Evolutionary conservation across 495 filamentous ascomycete genomes (phyloP).

Genomic region (Daldinia childiae): DNA sequence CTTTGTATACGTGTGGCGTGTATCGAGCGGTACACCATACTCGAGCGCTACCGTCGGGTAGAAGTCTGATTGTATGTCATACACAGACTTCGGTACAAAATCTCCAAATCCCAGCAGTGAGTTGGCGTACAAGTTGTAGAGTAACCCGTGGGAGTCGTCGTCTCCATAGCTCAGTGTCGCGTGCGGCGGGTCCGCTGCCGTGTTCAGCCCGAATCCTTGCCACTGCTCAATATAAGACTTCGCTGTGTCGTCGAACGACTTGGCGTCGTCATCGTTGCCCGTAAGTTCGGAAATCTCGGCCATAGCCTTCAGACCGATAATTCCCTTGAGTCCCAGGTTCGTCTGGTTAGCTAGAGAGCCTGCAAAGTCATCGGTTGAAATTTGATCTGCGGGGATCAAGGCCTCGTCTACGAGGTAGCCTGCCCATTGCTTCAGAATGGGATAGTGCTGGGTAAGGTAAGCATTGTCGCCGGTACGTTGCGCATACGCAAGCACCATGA

Average conservation of each 20-base stretch:
- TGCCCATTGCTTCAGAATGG: conserved; percentile 86
- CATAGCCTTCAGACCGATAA: conserved; percentile 95
- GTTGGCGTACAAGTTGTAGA: conserved; percentile 91
- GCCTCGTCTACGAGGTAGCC: conserved; percentile 83
- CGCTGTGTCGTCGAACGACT: conserved; percentile 72
- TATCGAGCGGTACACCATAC: conserved; percentile 87
- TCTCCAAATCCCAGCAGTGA: conserved; percentile 71
- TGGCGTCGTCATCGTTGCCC: conserved; percentile 66
- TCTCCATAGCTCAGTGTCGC: conserved; percentile 72
- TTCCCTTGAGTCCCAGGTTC: conserved; percentile 92
- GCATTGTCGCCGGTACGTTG: conserved; percentile 55
- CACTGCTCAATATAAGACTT: conserved; percentile 78
- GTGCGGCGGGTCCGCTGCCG: conserved; percentile 70
- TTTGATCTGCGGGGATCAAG: conserved; percentile 82
- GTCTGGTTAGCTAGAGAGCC: conserved; percentile 90
- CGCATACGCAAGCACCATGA: conserved; percentile 78
- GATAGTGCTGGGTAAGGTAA: conserved; percentile 67
- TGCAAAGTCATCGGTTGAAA: conserved; percentile 94
- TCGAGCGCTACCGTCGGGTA: conserved; percentile 76
- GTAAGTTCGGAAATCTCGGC: conserved; percentile 74
- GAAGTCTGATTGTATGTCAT: conserved; percentile 80
- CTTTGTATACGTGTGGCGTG: conserved; percentile 85
- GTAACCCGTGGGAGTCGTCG: conserved; percentile 64
- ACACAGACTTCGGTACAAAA: conserved; percentile 75
- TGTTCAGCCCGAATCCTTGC: conserved; percentile 76